These are phyloP conservation scores for Rhizophora apiculata DNA, from an alignment of 345 rosid genomes.

Conservation along the genomic window DNA sequence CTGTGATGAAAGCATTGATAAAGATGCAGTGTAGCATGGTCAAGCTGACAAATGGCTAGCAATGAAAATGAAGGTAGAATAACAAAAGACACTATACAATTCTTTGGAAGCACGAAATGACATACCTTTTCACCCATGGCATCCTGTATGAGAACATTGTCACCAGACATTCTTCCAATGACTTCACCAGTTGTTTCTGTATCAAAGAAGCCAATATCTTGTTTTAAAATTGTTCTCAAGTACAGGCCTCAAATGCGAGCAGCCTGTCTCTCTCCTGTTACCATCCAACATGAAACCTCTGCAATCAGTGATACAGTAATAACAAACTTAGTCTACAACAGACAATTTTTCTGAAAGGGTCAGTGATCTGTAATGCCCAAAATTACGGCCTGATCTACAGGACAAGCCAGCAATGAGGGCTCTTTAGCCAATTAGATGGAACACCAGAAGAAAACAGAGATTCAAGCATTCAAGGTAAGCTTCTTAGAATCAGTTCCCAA, in stretches of 20 bases:
- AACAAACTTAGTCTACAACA: neutral
- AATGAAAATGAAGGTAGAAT: neutral
- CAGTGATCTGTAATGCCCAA: neutral
- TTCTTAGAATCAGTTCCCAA: too few species aligned
- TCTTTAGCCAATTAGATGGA: too few species aligned
- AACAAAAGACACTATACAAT: neutral
- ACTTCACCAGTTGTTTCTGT: conserved; percentile 92
- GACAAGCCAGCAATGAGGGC: too few species aligned
- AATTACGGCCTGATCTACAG: too few species aligned
- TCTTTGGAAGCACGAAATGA: neutral
- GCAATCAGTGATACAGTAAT: conserved; percentile 1
- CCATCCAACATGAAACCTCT: conserved; percentile 95
- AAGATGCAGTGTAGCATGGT: neutral
- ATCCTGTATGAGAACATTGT: too few species aligned
- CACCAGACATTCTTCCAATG: conserved; percentile 91
- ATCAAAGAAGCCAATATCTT: conserved; percentile 80
- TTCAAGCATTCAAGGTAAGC: too few species aligned
- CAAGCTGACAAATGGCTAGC: neutral
- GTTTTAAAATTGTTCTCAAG: conserved; percentile 73
- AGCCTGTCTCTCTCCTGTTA: conserved; percentile 82
- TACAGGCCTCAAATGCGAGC: conserved; percentile 66
- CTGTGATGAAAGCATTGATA: conserved; percentile 23
- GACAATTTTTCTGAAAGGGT: neutral
- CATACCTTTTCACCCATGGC: conserved; percentile 92
- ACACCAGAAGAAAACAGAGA: too few species aligned